These are phyloP conservation scores for Beauveria rudraprayagi DNA, from an alignment of 2,329 filamentous ascomycete genomes.

Conservation along the genomic window DNA sequence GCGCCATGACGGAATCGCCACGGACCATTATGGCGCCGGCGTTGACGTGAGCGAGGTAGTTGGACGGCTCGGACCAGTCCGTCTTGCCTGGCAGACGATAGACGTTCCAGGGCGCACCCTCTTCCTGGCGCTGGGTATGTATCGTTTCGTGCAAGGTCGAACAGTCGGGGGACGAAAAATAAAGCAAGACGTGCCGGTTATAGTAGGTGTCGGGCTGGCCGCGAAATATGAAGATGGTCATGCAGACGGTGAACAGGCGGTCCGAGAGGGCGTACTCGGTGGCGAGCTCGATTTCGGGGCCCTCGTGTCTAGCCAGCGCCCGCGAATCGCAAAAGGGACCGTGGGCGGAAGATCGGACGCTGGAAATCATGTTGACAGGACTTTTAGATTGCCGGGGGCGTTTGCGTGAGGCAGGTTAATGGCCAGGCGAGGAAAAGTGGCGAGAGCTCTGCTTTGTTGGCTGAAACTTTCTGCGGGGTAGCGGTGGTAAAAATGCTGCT, in stretches of 20 bases:
- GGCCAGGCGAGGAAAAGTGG: neutral
- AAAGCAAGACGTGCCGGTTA: slow-evolving; percentile 13
- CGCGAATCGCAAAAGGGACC: neutral
- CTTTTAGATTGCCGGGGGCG: neutral
- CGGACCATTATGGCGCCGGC: slow-evolving; percentile 12
- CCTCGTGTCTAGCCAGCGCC: neutral
- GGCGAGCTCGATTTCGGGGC: neutral
- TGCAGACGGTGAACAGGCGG: slow-evolving; percentile 8
- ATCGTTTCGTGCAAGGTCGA: slow-evolving; percentile 12
- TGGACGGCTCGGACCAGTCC: slow-evolving; percentile 11
- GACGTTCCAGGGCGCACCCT: slow-evolving; percentile 7
- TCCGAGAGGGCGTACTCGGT: slow-evolving; percentile 6
- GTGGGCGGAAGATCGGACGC: neutral
- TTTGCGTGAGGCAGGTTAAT: neutral
- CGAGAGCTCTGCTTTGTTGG: neutral
- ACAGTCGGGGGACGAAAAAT: slow-evolving; percentile 15
- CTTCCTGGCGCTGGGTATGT: slow-evolving; percentile 11
- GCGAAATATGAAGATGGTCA: slow-evolving; percentile 12
- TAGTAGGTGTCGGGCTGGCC: slow-evolving; percentile 12
- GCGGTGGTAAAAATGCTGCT: neutral
- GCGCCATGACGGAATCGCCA: slow-evolving; percentile 9
- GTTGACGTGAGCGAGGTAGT: slow-evolving; percentile 14
- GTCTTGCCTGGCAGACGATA: slow-evolving; percentile 7
- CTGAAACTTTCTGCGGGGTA: slow-evolving; percentile 3
- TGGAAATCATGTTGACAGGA: neutral